phyloP scores from a whole-genome alignment of 2,329 filamentous ascomycete genomes.

The Botrytis fabae region DNA sequence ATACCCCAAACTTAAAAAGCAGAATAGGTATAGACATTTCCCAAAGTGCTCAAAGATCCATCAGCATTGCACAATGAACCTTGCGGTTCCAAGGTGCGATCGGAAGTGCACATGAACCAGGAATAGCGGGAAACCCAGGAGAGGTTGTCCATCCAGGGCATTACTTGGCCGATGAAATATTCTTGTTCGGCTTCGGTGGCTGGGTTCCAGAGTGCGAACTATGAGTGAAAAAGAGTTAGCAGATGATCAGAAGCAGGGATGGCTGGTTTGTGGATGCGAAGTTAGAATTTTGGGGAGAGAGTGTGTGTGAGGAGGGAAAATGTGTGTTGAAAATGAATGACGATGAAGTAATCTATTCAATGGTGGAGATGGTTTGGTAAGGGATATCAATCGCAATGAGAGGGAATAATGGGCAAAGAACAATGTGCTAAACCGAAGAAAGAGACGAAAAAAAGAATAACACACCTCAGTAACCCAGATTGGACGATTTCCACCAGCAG shows the following conservation, averaged over 20 bases:
- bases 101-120: conserved; percentile 21
- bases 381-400: accelerated
- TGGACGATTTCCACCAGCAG: conserved; percentile 10
- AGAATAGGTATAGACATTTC: conserved; percentile 3
- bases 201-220: conserved; percentile 10
- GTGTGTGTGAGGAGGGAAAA: no score
- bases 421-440: background rate
- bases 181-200: conserved; percentile 37
- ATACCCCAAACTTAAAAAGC: background rate
- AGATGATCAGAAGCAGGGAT: no score
- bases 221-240: background rate
- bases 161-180: conserved; percentile 44
- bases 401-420: no score
- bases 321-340: background rate
- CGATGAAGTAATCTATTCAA: background rate
- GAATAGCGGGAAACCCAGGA: conserved; percentile 22
- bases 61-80: conserved; percentile 5
- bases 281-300: no score
- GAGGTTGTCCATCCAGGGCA: conserved; percentile 46
- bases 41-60: background rate
- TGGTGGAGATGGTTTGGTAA: background rate
- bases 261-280: background rate
- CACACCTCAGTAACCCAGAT: conserved; percentile 19
- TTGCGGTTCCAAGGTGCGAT: background rate
- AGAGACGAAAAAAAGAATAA: background rate